Conservation (phyloP, 2,329 filamentous ascomycete genomes). For the Teratosphaeria epicoccoides region DNA sequence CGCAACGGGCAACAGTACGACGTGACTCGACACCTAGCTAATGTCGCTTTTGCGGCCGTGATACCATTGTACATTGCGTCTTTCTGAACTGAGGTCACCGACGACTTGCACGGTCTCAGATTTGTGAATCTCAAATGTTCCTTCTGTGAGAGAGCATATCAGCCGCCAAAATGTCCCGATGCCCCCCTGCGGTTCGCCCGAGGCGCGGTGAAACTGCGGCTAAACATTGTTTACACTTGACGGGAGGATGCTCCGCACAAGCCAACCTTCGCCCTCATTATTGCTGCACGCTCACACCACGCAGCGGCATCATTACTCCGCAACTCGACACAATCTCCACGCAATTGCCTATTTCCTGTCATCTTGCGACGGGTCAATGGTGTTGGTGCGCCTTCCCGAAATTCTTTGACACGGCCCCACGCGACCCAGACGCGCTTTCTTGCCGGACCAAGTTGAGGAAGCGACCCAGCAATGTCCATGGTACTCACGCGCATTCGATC, state of each 20-base stretch:
- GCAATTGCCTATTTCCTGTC: slow-evolving; percentile 8
- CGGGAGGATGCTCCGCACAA: background rate
- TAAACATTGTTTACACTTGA: background rate
- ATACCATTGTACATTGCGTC: background rate
- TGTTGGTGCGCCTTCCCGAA: slow-evolving; percentile 3
- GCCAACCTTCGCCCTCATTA: slow-evolving; percentile 1
- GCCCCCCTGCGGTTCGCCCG: background rate
- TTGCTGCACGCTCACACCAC: background rate
- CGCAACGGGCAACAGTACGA: slow-evolving; percentile 8
- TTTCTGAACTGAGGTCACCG: too few relatives aligned
- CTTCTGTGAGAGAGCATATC: too few relatives aligned
- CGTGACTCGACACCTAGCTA: background rate
- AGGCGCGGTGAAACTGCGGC: background rate
- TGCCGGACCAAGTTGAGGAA: background rate
- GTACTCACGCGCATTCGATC: slow-evolving; percentile 25
- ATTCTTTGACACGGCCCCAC: slow-evolving; percentile 1
- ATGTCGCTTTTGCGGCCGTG: background rate
- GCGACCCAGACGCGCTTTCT: slow-evolving; percentile 10
- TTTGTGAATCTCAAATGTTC: too few relatives aligned
- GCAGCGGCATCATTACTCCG: slow-evolving; percentile 13
- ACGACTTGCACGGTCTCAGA: too few relatives aligned
- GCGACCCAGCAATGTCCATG: slow-evolving; percentile 24
- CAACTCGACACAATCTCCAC: slow-evolving; percentile 6
- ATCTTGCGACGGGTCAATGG: background rate
- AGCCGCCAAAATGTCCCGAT: too few relatives aligned